Base-by-base conservation (phyloP, 257 asterid genomes). In the Ilex aquifolium region DNA sequence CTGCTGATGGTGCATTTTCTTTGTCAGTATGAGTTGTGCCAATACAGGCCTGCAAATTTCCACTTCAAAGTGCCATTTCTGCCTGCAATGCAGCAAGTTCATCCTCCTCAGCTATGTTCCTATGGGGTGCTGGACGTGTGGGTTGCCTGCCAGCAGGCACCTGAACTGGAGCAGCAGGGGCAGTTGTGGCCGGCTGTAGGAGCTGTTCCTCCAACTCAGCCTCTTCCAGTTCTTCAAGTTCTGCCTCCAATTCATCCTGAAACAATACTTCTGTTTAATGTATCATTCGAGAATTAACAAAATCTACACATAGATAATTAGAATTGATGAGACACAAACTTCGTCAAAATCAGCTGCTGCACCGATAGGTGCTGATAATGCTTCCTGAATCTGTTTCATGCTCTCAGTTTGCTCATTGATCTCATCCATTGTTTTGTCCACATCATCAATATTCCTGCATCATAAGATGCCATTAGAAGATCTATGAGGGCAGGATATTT, bases 151-250 rank as follows among this genome's bases (percentile, higher is more conserved):
- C 90, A 10, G 83, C 80, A 16, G 87, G 86, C 31, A 78, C 75
- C 27, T 77, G 73, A 42, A 80, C 76, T 63, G 88, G 88, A 57
- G 80, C 89, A 60, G 80, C 77, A 57, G 95, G 93, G 63, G 87
- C 83, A 13, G 79, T 74, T 13, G 90, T 84, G 57, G 95, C 88
- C 62, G 95, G 95, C 66, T 84, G 88, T 61, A 87, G 76, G 60
- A 87, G 95, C 76, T 84, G 85, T 76, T 82, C 92, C 74, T 87
- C 95, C 69, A 69, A 69, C 27, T 69, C 67, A 40, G 87, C 88
- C 59, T 88, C 91, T 76, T 86, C 95, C 39, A 86, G 85, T 64
- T 83, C 95, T 75, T 86, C 95, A 53, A 86, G 89, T 75, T 86
- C 95, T 51, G 95, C 91, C 81, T 21, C 27, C 27, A 21, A 21